Conservation (phyloP, 768 basidiomycete species). For the Basidioascus undulatus region DNA sequence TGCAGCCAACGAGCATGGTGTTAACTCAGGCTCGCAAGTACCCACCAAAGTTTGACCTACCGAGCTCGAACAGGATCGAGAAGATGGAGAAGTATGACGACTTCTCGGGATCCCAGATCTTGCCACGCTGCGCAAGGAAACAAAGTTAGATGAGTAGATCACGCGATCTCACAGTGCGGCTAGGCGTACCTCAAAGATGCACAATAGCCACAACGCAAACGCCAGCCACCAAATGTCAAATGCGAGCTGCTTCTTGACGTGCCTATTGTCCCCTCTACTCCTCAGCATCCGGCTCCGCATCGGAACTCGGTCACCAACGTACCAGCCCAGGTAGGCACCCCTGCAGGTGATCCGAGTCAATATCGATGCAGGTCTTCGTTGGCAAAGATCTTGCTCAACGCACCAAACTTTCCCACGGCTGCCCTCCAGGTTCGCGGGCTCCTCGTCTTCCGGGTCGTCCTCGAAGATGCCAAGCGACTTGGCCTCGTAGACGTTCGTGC, state of each 20-base stretch:
- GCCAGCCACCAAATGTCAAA: constrained; percentile 97
- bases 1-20: too few species aligned
- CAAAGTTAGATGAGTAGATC: too few species aligned
- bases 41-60: too few species aligned
- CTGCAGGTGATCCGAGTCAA: too few species aligned
- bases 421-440: constrained; percentile 14
- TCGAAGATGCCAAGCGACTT: constrained; percentile 60
- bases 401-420: constrained; percentile 9
- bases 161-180: too few species aligned
- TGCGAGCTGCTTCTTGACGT: constrained; percentile 66
- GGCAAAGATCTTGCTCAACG: constrained; percentile 2
- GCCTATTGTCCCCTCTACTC: constrained; percentile 25
- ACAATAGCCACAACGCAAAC: constrained; percentile 61
- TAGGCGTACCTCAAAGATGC: constrained; percentile 69
- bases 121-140: not conserved
- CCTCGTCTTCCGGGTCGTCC: constrained; percentile 22
- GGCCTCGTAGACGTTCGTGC: constrained; percentile 61
- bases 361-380: too few species aligned
- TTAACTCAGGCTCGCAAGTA: too few species aligned
- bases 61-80: constrained; percentile 35
- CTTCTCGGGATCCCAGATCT: constrained; percentile 2
- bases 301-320: too few species aligned
- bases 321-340: constrained; percentile 10
- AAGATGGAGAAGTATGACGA: constrained; percentile 8
- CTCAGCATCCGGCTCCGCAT: constrained; percentile 26